Evolutionary conservation across 441 rosid genomes (phyloP).

Genomic region (Adansonia grandidieri): DNA sequence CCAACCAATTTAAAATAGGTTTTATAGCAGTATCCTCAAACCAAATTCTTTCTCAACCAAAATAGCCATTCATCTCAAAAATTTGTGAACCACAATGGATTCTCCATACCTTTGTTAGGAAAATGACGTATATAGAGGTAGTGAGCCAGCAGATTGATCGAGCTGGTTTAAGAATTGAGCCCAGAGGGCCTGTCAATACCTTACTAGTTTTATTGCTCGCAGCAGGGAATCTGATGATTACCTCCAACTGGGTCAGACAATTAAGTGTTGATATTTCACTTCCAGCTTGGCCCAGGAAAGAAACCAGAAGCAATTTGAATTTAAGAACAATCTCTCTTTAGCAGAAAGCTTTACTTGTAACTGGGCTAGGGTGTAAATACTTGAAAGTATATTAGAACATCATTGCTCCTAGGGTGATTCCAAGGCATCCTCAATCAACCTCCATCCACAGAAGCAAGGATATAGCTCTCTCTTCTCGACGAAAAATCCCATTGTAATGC

Average conservation of each 20-base stretch:
- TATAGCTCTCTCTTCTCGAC: slow-evolving; percentile 70
- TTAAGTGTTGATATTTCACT: background rate
- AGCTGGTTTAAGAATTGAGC: background rate
- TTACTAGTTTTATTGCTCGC: background rate
- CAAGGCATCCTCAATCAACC: background rate
- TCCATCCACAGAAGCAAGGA: background rate
- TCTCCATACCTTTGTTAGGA: background rate
- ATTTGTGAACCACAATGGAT: background rate
- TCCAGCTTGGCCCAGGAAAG: too few species aligned
- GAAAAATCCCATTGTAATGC: slow-evolving; percentile 76
- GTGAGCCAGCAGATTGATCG: background rate
- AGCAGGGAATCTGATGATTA: background rate
- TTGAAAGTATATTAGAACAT: background rate
- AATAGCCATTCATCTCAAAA: background rate
- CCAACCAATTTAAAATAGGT: background rate
- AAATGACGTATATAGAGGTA: background rate
- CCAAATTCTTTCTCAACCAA: background rate
- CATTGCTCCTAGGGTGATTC: too few species aligned
- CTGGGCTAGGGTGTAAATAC: background rate
- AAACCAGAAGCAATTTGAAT: background rate
- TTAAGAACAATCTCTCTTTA: background rate
- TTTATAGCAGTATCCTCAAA: background rate
- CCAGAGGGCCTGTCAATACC: background rate
- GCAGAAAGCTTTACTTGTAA: background rate
- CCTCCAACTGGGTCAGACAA: background rate